phyloP scores from a whole-genome alignment of 768 basidiomycete genomes.

The Russula sp. region DNA sequence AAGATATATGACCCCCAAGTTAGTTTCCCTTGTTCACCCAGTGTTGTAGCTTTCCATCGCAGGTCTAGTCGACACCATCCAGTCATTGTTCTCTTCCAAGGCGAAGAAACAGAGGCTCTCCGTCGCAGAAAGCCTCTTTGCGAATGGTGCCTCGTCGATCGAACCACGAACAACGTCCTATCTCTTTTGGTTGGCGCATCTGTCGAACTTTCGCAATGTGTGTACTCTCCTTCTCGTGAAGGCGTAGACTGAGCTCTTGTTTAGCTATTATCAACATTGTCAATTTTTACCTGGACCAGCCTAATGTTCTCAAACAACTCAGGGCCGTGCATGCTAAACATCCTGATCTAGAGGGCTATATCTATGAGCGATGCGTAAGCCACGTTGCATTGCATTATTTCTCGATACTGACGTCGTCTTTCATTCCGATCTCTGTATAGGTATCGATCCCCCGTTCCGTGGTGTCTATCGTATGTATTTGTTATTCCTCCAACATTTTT shows the following conservation, averaged over 20 bases:
- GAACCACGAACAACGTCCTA: slow-evolving; percentile 65
- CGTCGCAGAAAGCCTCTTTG: slow-evolving; percentile 57
- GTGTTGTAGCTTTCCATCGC: slow-evolving; percentile 36
- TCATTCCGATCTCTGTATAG: slow-evolving; percentile 39
- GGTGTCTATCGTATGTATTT: slow-evolving; percentile 58
- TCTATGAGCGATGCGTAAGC: slow-evolving; percentile 69
- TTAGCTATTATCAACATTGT: slow-evolving; percentile 63
- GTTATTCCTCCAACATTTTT: neutral
- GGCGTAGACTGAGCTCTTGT: neutral
- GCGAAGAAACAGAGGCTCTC: slow-evolving; percentile 41
- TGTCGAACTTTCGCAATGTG: slow-evolving; percentile 69
- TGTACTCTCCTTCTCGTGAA: slow-evolving; percentile 24
- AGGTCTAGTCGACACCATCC: slow-evolving; percentile 48
- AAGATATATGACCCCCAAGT: slow-evolving; percentile 18
- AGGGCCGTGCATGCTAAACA: slow-evolving; percentile 39
- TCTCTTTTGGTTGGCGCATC: slow-evolving; percentile 66
- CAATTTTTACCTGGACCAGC: slow-evolving; percentile 59
- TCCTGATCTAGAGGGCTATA: slow-evolving; percentile 51
- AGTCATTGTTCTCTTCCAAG: slow-evolving; percentile 48
- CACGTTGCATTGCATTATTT: neutral
- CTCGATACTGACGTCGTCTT: slow-evolving; percentile 14
- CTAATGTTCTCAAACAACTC: slow-evolving; percentile 36
- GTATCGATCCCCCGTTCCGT: slow-evolving; percentile 69
- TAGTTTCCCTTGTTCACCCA: neutral
- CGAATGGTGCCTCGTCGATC: slow-evolving; percentile 56